Conservation (phyloP, 345 rosid species). For the Mallotus nudiflorus region DNA sequence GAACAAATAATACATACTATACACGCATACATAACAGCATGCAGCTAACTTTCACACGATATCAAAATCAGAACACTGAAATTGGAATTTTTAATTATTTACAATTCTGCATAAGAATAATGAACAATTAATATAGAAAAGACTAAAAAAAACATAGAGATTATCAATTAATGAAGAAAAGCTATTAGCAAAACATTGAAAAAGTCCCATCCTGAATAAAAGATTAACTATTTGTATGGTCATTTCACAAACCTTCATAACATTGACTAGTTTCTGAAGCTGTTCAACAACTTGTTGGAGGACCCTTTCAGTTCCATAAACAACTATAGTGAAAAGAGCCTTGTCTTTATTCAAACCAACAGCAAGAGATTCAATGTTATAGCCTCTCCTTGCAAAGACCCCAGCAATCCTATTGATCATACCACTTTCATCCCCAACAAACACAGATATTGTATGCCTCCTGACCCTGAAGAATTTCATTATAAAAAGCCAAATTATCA, state of each 20-base stretch:
- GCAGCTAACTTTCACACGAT: not conserved
- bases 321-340: conserved; percentile 93
- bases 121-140: not conserved
- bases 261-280: conserved; percentile 95
- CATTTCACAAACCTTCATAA: conserved; percentile 58
- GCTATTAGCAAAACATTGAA: too few species aligned
- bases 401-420: conserved; percentile 97
- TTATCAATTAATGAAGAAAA: not conserved
- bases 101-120: not conserved
- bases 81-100: not conserved
- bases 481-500: not conserved
- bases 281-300: conserved; percentile 89
- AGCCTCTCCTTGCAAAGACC: conserved; percentile 93
- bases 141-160: not conserved
- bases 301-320: conserved; percentile 76
- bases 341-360: conserved; percentile 91
- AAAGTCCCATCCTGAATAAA: too few species aligned
- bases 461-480: conserved; percentile 46
- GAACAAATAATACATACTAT: too few species aligned
- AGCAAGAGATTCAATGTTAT: conserved; percentile 96
- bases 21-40: not conserved
- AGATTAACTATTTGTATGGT: not conserved
- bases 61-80: not conserved
- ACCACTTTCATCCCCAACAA: conserved; percentile 98
- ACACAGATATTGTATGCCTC: conserved; percentile 84